phyloP scores from a whole-genome alignment of 2,329 filamentous ascomycete genomes.

The Penicillium fuscoglaucum region DNA sequence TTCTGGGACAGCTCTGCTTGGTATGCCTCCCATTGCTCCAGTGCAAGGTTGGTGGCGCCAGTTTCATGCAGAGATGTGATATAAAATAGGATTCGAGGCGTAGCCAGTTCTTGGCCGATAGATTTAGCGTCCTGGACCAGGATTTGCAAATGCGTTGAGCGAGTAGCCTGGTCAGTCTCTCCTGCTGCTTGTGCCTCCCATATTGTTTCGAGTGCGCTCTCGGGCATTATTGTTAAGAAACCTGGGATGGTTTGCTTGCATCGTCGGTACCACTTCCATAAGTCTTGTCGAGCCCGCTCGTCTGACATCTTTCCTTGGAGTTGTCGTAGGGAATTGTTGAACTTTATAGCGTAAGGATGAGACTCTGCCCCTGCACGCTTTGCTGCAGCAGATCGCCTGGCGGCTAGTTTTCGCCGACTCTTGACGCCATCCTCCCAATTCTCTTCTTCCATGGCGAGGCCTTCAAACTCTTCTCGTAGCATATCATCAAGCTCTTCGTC shows the following conservation, averaged over 20 bases:
- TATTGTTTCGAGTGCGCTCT: conserved; percentile 62
- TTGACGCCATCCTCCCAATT: conserved; percentile 35
- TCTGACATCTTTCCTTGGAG: conserved; percentile 32
- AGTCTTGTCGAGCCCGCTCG: conserved; percentile 34
- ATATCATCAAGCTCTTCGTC: conserved; percentile 46
- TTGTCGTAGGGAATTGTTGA: conserved; percentile 41
- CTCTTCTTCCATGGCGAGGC: conserved; percentile 39
- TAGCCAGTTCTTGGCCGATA: conserved; percentile 56
- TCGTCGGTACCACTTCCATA: conserved; percentile 54
- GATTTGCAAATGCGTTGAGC: conserved; percentile 60
- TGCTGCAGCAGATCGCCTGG: conserved; percentile 34
- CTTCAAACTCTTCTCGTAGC: conserved; percentile 41
- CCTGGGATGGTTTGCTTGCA: conserved; percentile 49
- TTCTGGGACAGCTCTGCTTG: conserved; percentile 54
- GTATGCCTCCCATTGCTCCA: conserved; percentile 64
- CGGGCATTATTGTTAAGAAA: conserved; percentile 58
- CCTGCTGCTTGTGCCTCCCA: conserved; percentile 59
- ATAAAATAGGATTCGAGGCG: conserved; percentile 63
- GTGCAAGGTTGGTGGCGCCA: conserved; percentile 60
- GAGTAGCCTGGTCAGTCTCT: conserved; percentile 49
- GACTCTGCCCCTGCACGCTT: conserved; percentile 35
- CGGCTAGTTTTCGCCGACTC: conserved; percentile 18
- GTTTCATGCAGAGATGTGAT: conserved; percentile 68
- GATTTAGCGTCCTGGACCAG: conserved; percentile 67
- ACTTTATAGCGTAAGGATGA: conserved; percentile 43